These are phyloP conservation scores for Pseudoperonospora humuli DNA, from an alignment of 352 stramenopile species.

Conservation along the genomic window DNA sequence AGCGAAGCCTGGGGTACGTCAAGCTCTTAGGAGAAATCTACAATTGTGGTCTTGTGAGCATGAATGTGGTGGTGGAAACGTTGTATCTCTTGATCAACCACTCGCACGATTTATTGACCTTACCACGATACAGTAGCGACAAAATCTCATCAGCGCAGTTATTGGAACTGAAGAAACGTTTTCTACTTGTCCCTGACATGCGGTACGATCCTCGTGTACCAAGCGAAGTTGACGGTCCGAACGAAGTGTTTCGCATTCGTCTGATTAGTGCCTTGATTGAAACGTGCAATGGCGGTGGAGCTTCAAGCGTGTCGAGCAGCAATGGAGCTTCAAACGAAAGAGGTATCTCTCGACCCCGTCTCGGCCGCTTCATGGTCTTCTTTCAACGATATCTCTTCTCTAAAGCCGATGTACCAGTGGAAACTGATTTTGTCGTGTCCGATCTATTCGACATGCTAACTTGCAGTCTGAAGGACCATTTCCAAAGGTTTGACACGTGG, in stretches of 20 bases:
- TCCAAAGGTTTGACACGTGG: slow-evolving; percentile 66
- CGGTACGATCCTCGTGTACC: slow-evolving; percentile 84
- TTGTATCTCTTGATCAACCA: slow-evolving; percentile 93
- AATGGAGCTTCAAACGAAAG: slow-evolving; percentile 57
- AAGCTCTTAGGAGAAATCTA: slow-evolving; percentile 93
- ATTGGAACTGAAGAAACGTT: slow-evolving; percentile 55
- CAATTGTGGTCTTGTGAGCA: slow-evolving; percentile 86
- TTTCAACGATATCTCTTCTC: slow-evolving; percentile 96
- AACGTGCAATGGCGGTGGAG: slow-evolving; percentile 46
- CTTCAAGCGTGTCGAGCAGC: neutral
- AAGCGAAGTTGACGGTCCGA: slow-evolving; percentile 85
- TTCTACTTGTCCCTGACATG: slow-evolving; percentile 65
- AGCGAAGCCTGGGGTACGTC: slow-evolving; percentile 89
- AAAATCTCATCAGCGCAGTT: slow-evolving; percentile 27
- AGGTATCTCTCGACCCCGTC: slow-evolving; percentile 70
- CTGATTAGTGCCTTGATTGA: slow-evolving; percentile 92
- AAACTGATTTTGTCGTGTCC: slow-evolving; percentile 89
- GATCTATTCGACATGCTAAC: slow-evolving; percentile 73
- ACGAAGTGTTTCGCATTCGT: slow-evolving; percentile 90
- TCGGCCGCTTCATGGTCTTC: slow-evolving; percentile 88
- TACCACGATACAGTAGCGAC: slow-evolving; percentile 46
- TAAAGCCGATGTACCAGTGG: slow-evolving; percentile 90
- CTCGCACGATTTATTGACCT: slow-evolving; percentile 87
- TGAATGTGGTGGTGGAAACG: slow-evolving; percentile 89
- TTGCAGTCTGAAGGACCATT: slow-evolving; percentile 51